Evolutionary conservation across 495 filamentous ascomycete species (phyloP).

Genomic region (Penicillium arizonense): DNA sequence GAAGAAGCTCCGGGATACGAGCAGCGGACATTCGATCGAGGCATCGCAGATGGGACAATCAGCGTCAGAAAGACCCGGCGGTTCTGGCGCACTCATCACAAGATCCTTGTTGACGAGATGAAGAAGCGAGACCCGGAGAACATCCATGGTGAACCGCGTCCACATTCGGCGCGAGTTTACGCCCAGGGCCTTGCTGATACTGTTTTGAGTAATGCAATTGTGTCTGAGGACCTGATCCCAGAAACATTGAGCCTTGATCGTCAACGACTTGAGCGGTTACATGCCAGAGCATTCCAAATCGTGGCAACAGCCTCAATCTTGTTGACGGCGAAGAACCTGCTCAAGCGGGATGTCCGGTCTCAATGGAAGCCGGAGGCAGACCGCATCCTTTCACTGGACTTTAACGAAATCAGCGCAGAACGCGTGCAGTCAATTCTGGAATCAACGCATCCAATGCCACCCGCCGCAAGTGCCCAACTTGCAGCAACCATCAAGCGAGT

Average conservation of each 20-base stretch:
- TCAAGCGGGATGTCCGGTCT: slow-evolving; percentile 86
- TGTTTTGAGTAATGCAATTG: slow-evolving; percentile 56
- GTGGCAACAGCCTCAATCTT: slow-evolving; percentile 79
- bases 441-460: slow-evolving; percentile 76
- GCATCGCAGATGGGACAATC: slow-evolving; percentile 63
- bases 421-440: slow-evolving; percentile 77
- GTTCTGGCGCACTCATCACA: slow-evolving; percentile 71
- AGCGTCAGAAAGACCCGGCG: slow-evolving; percentile 54
- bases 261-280: slow-evolving; percentile 64
- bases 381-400: slow-evolving; percentile 62
- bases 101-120: slow-evolving; percentile 68
- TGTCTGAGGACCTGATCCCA: slow-evolving; percentile 62
- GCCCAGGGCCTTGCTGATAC: slow-evolving; percentile 69
- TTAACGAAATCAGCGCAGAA: slow-evolving; percentile 54
- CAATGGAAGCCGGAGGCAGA: slow-evolving; percentile 87
- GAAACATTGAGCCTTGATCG: slow-evolving; percentile 84
- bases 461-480: slow-evolving; percentile 41
- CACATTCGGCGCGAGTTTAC: slow-evolving; percentile 64
- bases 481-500: slow-evolving; percentile 55
- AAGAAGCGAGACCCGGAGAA: slow-evolving; percentile 70
- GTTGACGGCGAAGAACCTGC: slow-evolving; percentile 89
- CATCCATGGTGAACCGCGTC: slow-evolving; percentile 46
- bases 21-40: slow-evolving; percentile 68
- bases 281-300: slow-evolving; percentile 67
- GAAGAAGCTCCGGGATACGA: slow-evolving; percentile 82